Conservation (phyloP, 2,329 filamentous ascomycete species). For the Phialocephala sp. region DNA sequence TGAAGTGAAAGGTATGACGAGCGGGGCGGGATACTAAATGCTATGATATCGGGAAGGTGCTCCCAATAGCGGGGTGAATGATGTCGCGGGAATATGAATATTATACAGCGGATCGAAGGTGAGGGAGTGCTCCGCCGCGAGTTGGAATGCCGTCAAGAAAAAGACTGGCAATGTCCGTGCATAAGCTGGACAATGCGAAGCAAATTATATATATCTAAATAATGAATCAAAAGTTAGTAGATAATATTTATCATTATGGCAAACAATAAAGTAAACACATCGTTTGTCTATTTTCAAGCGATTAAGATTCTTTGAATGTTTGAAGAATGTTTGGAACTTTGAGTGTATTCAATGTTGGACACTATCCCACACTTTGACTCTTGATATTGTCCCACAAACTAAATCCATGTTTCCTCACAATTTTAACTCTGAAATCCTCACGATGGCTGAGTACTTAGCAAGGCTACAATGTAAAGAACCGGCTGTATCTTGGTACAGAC, state of each 20-base stretch:
- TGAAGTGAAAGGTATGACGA: neutral
- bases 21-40: neutral
- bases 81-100: neutral
- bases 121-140: neutral
- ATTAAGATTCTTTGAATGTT: neutral
- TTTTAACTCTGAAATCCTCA: too few relatives aligned
- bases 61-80: neutral
- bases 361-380: neutral
- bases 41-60: conserved; percentile 1
- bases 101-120: neutral
- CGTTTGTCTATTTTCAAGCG: neutral
- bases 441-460: neutral
- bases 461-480: neutral
- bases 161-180: neutral
- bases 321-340: neutral
- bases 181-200: neutral
- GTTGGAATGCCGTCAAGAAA: neutral
- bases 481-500: neutral
- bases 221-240: neutral
- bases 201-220: conserved; percentile 3
- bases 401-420: too few relatives aligned
- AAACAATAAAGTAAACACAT: neutral
- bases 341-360: neutral
- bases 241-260: neutral
- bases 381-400: neutral